Conservation (phyloP, 371 early-diverging fungal species). For the Coemansia sp. region DNA sequence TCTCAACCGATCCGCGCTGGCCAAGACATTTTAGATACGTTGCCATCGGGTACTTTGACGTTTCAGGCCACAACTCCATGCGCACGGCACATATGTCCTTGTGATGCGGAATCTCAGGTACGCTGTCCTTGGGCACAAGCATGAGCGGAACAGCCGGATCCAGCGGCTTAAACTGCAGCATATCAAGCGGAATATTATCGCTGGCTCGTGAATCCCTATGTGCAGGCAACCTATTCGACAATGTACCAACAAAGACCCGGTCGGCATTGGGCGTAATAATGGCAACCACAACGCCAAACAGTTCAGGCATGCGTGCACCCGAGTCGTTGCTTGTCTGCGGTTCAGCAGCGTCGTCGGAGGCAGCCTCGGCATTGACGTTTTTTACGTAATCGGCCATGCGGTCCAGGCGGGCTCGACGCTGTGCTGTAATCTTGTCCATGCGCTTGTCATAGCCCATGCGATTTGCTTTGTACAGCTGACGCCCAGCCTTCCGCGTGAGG, state of each 20-base stretch:
- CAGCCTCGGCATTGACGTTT: background rate
- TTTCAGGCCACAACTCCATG: constrained; percentile 82
- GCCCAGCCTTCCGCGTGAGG: constrained; percentile 68
- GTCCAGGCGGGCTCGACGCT: constrained; percentile 27
- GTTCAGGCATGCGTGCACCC: constrained; percentile 52
- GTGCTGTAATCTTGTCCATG: constrained; percentile 51
- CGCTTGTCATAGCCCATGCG: constrained; percentile 56
- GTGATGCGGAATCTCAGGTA: background rate
- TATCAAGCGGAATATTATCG: constrained; percentile 32
- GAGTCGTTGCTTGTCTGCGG: background rate
- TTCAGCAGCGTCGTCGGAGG: background rate
- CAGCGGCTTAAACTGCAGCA: constrained; percentile 82
- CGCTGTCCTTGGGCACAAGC: constrained; percentile 53
- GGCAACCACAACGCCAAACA: constrained; percentile 68
- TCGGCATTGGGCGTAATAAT: constrained; percentile 65
- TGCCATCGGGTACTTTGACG: constrained; percentile 75
- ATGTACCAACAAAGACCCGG: constrained; percentile 64
- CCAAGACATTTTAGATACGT: constrained; percentile 87
- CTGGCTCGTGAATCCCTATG: background rate
- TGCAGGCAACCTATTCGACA: constrained; percentile 54
- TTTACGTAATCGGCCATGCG: constrained; percentile 17
- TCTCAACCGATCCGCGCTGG: constrained; percentile 81
- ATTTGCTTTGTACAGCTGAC: constrained; percentile 59
- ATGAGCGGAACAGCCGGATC: constrained; percentile 81
- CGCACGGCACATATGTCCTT: constrained; percentile 61